phyloP scores from a whole-genome alignment of 148 eudicot species.

The Rhododendron griersonianum region DNA sequence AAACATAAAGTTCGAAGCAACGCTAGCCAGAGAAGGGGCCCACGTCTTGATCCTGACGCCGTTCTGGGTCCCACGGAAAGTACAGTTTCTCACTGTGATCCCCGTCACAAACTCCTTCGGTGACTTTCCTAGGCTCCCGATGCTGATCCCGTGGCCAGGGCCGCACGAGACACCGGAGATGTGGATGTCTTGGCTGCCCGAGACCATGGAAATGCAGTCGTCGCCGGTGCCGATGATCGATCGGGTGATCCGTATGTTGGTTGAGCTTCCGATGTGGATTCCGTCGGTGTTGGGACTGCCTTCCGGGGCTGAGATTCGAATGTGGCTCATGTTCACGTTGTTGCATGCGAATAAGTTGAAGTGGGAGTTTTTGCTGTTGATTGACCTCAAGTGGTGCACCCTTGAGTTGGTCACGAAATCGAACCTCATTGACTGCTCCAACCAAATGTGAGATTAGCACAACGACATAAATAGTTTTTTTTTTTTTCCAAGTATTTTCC shows the following conservation, averaged over 20 bases:
- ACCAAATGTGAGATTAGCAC: not conserved
- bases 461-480: not conserved
- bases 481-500: too few relatives aligned
- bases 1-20: slow-evolving; percentile 26
- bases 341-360: slow-evolving; percentile 46
- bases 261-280: slow-evolving; percentile 35
- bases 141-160: slow-evolving; percentile 68
- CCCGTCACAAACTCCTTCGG: slow-evolving; percentile 27
- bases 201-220: slow-evolving; percentile 55
- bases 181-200: slow-evolving; percentile 32
- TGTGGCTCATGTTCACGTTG: slow-evolving; percentile 19
- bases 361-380: slow-evolving; percentile 60
- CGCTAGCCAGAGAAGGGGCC: slow-evolving; percentile 21
- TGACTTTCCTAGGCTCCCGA: slow-evolving; percentile 50
- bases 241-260: slow-evolving; percentile 16
- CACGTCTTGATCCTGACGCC: slow-evolving; percentile 69
- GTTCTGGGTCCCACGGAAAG: slow-evolving; percentile 36
- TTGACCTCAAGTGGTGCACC: slow-evolving; percentile 33
- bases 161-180: slow-evolving; percentile 41
- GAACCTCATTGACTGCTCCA: slow-evolving; percentile 45
- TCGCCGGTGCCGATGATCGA: slow-evolving; percentile 47
- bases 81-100: slow-evolving; percentile 28
- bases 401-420: slow-evolving; percentile 44
- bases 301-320: slow-evolving; percentile 35
- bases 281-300: slow-evolving; percentile 64